phyloP scores from a whole-genome alignment of 2,329 filamentous ascomycete species.

The Ophiostoma perfectum region DNA sequence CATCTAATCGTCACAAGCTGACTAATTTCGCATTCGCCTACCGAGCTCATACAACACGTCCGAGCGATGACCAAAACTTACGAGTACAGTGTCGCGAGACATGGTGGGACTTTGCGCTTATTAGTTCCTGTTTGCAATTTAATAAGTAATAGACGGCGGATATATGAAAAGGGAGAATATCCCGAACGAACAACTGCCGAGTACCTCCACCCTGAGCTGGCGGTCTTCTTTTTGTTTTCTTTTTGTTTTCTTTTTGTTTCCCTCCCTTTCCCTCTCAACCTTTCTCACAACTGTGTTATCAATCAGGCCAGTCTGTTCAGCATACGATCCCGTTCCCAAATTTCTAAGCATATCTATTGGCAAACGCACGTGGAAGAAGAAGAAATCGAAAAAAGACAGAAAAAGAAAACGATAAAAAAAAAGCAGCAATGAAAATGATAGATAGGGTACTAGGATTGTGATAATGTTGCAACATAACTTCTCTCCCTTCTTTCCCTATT shows the following conservation, averaged over 20 bases:
- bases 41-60: too few relatives aligned
- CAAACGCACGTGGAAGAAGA: background rate
- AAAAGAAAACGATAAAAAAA: background rate
- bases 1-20: too few relatives aligned
- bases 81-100: background rate
- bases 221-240: background rate
- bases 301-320: too few relatives aligned
- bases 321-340: too few relatives aligned
- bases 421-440: background rate
- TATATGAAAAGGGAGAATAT: constrained; percentile 5
- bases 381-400: background rate
- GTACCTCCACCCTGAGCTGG: background rate
- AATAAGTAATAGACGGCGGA: background rate
- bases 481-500: background rate
- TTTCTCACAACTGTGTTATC: too few relatives aligned
- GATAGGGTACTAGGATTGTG: background rate
- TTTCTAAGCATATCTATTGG: background rate
- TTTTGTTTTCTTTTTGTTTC: background rate
- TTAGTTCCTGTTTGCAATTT: too few relatives aligned
- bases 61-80: background rate
- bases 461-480: background rate
- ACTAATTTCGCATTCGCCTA: background rate
- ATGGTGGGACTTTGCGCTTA: too few relatives aligned
- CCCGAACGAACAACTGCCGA: background rate
- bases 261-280: background rate